phyloP scores from a whole-genome alignment of 1,284 basidiomycete genomes.

The Trametes hirsuta region DNA sequence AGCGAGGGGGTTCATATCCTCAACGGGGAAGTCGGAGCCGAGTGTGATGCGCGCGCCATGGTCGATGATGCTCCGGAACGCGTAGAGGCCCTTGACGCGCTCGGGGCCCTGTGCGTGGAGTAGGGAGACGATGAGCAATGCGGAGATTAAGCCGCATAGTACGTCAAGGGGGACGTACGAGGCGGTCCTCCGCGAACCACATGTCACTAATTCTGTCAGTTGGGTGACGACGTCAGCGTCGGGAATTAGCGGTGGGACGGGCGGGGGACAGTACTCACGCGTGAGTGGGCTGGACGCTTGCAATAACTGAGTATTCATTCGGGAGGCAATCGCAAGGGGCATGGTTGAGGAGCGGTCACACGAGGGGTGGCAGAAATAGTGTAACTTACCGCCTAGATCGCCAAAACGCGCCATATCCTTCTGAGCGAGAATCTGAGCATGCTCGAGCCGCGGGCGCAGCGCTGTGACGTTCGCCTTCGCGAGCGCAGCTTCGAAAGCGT shows the following conservation, averaged over 20 bases:
- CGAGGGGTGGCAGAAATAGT: neutral
- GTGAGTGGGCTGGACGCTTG: slow-evolving; percentile 89
- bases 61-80: slow-evolving; percentile 76
- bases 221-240: neutral
- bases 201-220: slow-evolving; percentile 75
- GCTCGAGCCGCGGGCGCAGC: slow-evolving; percentile 84
- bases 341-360: neutral
- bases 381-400: slow-evolving; percentile 66
- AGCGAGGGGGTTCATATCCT: slow-evolving; percentile 73
- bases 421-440: slow-evolving; percentile 83
- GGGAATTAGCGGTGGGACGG: slow-evolving; percentile 4
- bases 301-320: slow-evolving; percentile 53
- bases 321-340: neutral
- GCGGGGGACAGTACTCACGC: slow-evolving; percentile 52
- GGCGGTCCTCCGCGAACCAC: slow-evolving; percentile 84
- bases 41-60: slow-evolving; percentile 67
- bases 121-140: neutral
- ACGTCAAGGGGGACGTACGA: slow-evolving; percentile 50
- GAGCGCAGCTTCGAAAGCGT: slow-evolving; percentile 77
- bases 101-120: slow-evolving; percentile 66
- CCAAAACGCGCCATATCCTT: slow-evolving; percentile 78
- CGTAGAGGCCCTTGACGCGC: slow-evolving; percentile 84
- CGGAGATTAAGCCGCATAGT: neutral
- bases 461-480: slow-evolving; percentile 59
- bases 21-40: slow-evolving; percentile 92